Base-by-base conservation (phyloP, 495 filamentous ascomycete species). In the Poronia punctata region DNA sequence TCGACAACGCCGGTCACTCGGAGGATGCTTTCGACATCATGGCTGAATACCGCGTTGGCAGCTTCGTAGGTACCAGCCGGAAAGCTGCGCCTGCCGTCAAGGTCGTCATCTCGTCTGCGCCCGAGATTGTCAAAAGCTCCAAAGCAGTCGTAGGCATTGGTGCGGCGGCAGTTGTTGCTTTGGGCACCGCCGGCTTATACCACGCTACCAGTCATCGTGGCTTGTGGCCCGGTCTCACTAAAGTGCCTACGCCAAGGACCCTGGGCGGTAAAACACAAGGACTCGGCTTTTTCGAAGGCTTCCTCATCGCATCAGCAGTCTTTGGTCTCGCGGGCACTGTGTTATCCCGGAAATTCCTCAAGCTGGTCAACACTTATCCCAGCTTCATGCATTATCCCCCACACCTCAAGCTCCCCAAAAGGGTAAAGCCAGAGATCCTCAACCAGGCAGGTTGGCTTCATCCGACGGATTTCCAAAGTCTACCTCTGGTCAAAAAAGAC, bases 1-100 rank as follows among this genome's bases (percentile, higher is more conserved):
- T 75, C 42, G 76, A 79, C 40, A 68, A 80, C 46, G 65, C 72
- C 2, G 76, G 78, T 31, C 78, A 80, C 24, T 75, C 76, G 14
- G 68, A 72, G 30, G 76, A 75, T 35, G 70, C 71, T 22, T 46
- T 30, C 43, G 59, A 64, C 20, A 52, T 53, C 15, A 50, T 66
- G 45, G 43, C 50, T 11, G 9, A 34, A 1, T 43, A 56, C 15
- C 28, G 28, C 19, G 23, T 64, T 9, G 61, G 59, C 23, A 50
- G 48, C 12, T 28, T 65, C 3, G 37, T 52, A 27, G 57, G 49
- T 20, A 42, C 43, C 6, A n/a, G 23, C 7, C 30, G 38, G 12
- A 43, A 47, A 30, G 25, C 26, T 7, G 14, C 32, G 9, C 15
- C 40, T 16, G 16, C 43, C 3, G 16, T 35, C n/a, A 21, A 35